Base-by-base conservation (phyloP, 768 basidiomycete species). In the Boletellus sp. region DNA sequence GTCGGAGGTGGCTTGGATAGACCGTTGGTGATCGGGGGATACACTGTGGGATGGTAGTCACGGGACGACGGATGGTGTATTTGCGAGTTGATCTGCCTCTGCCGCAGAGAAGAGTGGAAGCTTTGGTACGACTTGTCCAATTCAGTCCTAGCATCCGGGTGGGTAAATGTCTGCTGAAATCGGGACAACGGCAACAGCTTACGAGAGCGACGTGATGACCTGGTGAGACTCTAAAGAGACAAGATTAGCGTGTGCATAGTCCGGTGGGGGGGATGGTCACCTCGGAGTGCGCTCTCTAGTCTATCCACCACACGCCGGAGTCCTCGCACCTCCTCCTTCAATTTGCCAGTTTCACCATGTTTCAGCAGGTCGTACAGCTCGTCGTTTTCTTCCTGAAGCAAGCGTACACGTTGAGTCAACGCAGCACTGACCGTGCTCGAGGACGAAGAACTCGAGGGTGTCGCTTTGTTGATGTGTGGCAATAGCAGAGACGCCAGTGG, bases 311-410 rank as follows among this genome's bases (percentile, higher is more conserved):
- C 79, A 55, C 80, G 74, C 31, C 82, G 75, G 47, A 93, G 72
- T 7, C 80, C 80, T 42, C 80, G 78, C 11, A 86, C 86, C 64
- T 93, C 87, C 61, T 91, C 90, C 64, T 90, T 90, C 54, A 93
- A 63, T 63, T 79, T 83, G 5, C 89, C 90, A 0, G 87, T 86
- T 68, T 93, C 90, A 35, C 85, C 80, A 22, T 73, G 73, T 64
- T 81, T 85, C 48, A 93, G 69, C 10, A 92, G 70, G 42, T 83
- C 79, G 63, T 92, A 93, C 16, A 93, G 66, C 55, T 93, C 90
- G 56, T 93, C 89, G 52, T 93, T 93, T 67, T 93, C 90, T 48
- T 90, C 85, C 63, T 93, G 90, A 10, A 93, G 71, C 16, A 84
- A 67, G 42, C 80, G 80, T 23, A 80, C 78, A 41, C 87, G 76